Base-by-base conservation (phyloP, 164 flowering plant genomes). In the Aristolochia contorta region DNA sequence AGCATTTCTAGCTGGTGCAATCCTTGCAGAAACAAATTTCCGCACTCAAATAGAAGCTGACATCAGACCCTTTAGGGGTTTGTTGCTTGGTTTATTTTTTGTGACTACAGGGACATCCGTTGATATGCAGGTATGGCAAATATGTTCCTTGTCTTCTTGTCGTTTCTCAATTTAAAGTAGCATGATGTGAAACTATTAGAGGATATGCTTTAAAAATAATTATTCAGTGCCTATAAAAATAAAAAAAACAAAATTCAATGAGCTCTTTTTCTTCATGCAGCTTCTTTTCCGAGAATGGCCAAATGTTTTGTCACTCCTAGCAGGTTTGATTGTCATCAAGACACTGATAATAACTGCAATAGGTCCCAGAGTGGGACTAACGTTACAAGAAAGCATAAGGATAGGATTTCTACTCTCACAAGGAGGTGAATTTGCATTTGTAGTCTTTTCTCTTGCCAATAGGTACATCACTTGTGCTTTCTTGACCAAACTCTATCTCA, bases 21-120 rank as follows among this genome's bases (percentile, higher is more conserved):
- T 93, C 54, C 72, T 93, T 52, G 99, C 99, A 54, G 99, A 93
- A 78, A 93, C 99, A 66, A 93, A 93, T 77, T 90, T 90, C 66
- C 78, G 99, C 59, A 90, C 97, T 58, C 99, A 93, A 74, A 90
- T 93, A 74, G 99, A 93, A 84, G 99, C 99, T 59, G 99, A 93
- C 71, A 90, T 93, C 58, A 77, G 96, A 64, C 99, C 99, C 57
- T 93, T 93, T 67, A 81, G 96, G 75, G 99, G 99, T 48, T 79
- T 93, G 68, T 89, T 93, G 61, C 96, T 93, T 61, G 99, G 99
- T 37, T 75, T 93, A 66, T 93, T 93, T 72, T 93, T 93, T 74
- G 91, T 88, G 53, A 86, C 97, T 32, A 93, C 99, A n/a, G 99
- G 99, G 58, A 86, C 92, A 63, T 88, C 99, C 45, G 77, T 93